These are phyloP conservation scores for Lipomyces sp. DNA, from an alignment of 805 yeast species.

Conservation along the genomic window DNA sequence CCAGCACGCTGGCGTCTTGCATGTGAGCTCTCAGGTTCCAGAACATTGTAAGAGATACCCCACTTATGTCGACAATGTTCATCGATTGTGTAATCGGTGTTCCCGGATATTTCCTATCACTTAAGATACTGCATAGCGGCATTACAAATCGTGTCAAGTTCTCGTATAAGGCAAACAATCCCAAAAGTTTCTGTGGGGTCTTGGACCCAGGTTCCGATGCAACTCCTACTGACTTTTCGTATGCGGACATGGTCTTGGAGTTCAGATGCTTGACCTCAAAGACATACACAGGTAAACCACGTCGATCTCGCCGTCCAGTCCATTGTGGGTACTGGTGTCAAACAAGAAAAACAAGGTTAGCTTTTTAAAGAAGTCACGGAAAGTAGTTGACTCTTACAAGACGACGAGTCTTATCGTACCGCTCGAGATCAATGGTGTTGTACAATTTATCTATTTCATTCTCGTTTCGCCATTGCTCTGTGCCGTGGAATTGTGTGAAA, in stretches of 20 bases:
- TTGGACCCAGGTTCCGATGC: background rate
- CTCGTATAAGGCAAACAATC: constrained; percentile 4
- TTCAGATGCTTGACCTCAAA: constrained; percentile 7
- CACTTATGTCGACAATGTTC: constrained; percentile 8
- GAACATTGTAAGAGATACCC: constrained; percentile 4
- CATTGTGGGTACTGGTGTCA: constrained; percentile 4
- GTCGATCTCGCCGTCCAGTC: constrained; percentile 10
- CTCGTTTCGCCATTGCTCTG: constrained; percentile 2
- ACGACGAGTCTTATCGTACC: constrained; percentile 5
- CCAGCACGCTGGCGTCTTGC: constrained; percentile 3
- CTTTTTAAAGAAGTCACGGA: background rate
- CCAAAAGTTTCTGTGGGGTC: constrained; percentile 4
- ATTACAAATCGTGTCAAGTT: constrained; percentile 5
- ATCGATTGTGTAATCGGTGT: background rate
- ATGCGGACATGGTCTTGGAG: constrained; percentile 4
- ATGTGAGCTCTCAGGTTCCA: constrained; percentile 10
- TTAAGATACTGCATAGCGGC: constrained; percentile 1
- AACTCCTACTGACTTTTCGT: background rate
- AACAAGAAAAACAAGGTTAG: background rate
- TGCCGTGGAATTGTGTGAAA: background rate
- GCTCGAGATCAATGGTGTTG: background rate
- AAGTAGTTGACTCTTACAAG: background rate
- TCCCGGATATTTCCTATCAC: constrained; percentile 5
- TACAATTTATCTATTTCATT: constrained; percentile 4
- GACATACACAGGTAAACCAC: constrained; percentile 2